These are phyloP conservation scores for Aureobasidium melanogenum DNA, from an alignment of 2,329 filamentous ascomycete species.

Conservation along the genomic window DNA sequence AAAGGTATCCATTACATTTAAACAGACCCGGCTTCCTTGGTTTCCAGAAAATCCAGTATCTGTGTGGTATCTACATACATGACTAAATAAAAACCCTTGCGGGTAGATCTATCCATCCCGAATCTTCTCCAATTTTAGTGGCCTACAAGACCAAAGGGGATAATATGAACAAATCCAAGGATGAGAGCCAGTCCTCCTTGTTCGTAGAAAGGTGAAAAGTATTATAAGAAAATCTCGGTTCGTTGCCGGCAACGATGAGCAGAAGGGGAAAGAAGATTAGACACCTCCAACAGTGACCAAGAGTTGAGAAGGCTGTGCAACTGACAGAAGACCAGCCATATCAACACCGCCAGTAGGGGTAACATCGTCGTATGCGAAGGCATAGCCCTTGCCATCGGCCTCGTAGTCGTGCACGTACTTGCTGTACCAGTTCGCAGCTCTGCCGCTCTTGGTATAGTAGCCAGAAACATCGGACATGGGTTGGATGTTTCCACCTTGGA, in stretches of 20 bases:
- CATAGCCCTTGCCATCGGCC: slow-evolving; percentile 53
- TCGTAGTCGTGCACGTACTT: slow-evolving; percentile 53
- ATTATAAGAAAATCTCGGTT: background rate
- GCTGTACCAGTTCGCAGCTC: slow-evolving; percentile 44
- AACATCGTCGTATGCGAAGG: slow-evolving; percentile 64
- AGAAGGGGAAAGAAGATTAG: background rate
- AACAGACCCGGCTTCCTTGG: background rate
- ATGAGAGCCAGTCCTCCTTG: background rate
- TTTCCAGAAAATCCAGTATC: background rate
- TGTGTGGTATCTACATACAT: background rate
- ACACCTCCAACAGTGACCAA: slow-evolving; percentile 40
- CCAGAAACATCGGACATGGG: slow-evolving; percentile 29
- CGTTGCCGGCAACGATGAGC: background rate
- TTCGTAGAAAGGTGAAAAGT: background rate
- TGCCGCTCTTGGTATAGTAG: slow-evolving; percentile 35
- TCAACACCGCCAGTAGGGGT: slow-evolving; percentile 47
- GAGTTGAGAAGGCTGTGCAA: slow-evolving; percentile 33
- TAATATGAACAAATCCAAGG: background rate
- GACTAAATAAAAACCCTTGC: background rate
- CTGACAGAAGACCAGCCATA: slow-evolving; percentile 41
- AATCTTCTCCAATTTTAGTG: background rate
- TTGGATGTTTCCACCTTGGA: slow-evolving; percentile 38
- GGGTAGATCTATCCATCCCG: background rate
- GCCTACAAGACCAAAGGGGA: background rate
- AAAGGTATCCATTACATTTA: background rate